A percentile compares a stretch with the other conserved stretches of the same genome.
Evolutionary conservation across 495 filamentous ascomycete genomes (phyloP).

Genomic region (Penicillium macrosclerotiorum): DNA sequence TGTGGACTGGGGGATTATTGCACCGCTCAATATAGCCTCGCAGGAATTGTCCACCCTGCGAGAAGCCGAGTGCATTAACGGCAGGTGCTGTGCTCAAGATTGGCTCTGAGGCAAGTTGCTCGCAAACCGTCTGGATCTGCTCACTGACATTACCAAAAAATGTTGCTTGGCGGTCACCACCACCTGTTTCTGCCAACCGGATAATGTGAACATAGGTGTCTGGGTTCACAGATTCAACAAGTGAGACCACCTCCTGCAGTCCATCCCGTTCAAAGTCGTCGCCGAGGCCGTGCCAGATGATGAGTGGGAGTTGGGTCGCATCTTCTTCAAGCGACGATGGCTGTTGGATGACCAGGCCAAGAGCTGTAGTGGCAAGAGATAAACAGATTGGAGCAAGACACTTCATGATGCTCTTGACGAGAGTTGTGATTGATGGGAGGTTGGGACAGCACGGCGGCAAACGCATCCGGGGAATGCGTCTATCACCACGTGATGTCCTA

Average conservation of each 20-base stretch:
- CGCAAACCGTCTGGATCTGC: slow-evolving; percentile 78
- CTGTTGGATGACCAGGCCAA: slow-evolving; percentile 17
- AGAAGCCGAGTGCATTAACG: slow-evolving; percentile 91
- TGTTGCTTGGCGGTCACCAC: slow-evolving; percentile 70
- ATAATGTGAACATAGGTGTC: slow-evolving; percentile 83
- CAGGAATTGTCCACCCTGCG: slow-evolving; percentile 93
- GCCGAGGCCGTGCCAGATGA: slow-evolving; percentile 91
- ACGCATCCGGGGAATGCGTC: slow-evolving; percentile 1
- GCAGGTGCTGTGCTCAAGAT: slow-evolving; percentile 77
- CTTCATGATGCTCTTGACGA: slow-evolving; percentile 7
- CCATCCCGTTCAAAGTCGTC: slow-evolving; percentile 72
- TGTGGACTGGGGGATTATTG: slow-evolving; percentile 75
- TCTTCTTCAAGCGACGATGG: slow-evolving; percentile 8
- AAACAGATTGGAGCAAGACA: slow-evolving; percentile 14
- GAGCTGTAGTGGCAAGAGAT: slow-evolving; percentile 10
- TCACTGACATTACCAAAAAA: slow-evolving; percentile 89
- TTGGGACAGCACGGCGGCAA: background rate
- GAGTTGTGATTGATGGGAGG: slow-evolving; percentile 1
- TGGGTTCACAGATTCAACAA: slow-evolving; percentile 71
- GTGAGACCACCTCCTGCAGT: slow-evolving; percentile 59
- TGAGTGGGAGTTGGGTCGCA: slow-evolving; percentile 65
- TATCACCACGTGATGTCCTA: slow-evolving; percentile 19
- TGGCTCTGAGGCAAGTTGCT: slow-evolving; percentile 69
- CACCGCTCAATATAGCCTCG: slow-evolving; percentile 91
- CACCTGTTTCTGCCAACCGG: slow-evolving; percentile 64